Evolutionary conservation across 1,284 basidiomycete species (phyloP).

Genomic region (Neotropicomus parvogracilis): DNA sequence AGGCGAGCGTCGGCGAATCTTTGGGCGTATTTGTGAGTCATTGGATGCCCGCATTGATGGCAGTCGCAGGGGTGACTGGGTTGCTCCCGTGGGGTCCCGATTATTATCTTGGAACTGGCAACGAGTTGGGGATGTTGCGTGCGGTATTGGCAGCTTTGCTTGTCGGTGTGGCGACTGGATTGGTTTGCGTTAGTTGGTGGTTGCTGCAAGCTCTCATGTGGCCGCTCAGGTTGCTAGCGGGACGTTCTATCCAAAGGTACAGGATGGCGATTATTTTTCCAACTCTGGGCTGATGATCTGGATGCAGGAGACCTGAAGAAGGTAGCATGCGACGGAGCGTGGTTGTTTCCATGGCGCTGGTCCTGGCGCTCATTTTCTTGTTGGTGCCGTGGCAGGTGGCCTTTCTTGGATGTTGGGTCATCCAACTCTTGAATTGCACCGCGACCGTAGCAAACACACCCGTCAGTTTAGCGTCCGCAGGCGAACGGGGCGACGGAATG

Average conservation of each 20-base stretch:
- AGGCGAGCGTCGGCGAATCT: conserved; percentile 47
- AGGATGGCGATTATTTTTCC: conserved; percentile 8
- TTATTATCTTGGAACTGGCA: conserved; percentile 57
- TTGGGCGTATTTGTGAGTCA: conserved; percentile 41
- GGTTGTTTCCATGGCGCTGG: conserved; percentile 54
- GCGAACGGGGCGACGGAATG: background rate
- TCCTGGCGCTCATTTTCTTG: conserved; percentile 67
- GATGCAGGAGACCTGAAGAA: conserved; percentile 36
- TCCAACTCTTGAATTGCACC: conserved; percentile 68
- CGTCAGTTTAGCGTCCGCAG: conserved; percentile 4
- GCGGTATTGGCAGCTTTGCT: conserved; percentile 52
- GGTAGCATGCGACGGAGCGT: conserved; percentile 42
- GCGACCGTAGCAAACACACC: conserved; percentile 20
- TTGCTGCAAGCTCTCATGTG: conserved; percentile 44
- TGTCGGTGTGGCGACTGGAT: conserved; percentile 53
- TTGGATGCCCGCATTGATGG: conserved; percentile 43
- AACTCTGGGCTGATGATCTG: background rate
- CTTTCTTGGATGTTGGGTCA: conserved; percentile 76
- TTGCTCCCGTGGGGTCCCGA: conserved; percentile 54
- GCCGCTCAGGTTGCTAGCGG: conserved; percentile 38
- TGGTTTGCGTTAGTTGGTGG: conserved; percentile 60
- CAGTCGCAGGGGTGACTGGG: conserved; percentile 43
- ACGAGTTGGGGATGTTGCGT: conserved; percentile 42
- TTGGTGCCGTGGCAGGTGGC: conserved; percentile 89
- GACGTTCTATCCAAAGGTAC: conserved; percentile 41